Evolutionary conservation across 2,329 filamentous ascomycete genomes (phyloP).

Genomic region (Dactylonectria estremocensis): DNA sequence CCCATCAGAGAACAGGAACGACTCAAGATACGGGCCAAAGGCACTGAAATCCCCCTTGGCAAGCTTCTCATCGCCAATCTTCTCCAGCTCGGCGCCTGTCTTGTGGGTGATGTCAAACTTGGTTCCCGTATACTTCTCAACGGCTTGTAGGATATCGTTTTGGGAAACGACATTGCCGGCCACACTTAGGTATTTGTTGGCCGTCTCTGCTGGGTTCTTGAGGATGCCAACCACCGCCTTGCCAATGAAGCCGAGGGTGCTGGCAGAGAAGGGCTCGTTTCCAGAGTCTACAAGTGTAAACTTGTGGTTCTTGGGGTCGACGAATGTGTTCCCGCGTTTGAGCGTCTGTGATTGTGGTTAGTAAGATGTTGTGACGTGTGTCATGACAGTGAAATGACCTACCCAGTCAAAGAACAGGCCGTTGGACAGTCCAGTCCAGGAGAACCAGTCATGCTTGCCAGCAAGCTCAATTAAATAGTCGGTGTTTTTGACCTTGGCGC

Average conservation of each 20-base stretch:
- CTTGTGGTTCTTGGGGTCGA: constrained; percentile 55
- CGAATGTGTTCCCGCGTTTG: constrained; percentile 48
- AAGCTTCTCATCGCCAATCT: constrained; percentile 59
- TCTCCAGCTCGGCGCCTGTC: constrained; percentile 53
- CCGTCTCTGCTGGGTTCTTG: constrained; percentile 63
- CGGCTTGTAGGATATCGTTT: constrained; percentile 67
- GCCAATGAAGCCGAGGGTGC: constrained; percentile 67
- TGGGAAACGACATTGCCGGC: constrained; percentile 72
- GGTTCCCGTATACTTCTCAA: constrained; percentile 67
- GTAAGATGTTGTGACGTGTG: not conserved
- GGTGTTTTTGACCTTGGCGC: constrained; percentile 11
- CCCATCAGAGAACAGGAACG: constrained; percentile 24
- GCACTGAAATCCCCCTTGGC: constrained; percentile 53
- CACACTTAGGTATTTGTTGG: constrained; percentile 71
- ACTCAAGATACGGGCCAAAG: constrained; percentile 22
- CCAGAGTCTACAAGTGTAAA: constrained; percentile 72
- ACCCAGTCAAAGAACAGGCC: constrained; percentile 76
- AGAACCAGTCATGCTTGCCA: constrained; percentile 55
- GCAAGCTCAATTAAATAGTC: constrained; percentile 35
- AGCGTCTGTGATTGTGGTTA: constrained; percentile 62
- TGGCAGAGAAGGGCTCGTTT: constrained; percentile 65
- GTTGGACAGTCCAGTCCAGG: constrained; percentile 72
- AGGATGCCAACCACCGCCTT: constrained; percentile 67
- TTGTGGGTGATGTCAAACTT: constrained; percentile 64
- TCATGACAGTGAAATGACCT: constrained; percentile 27